Conservation (phyloP, 257 asterid species). For the Salvia miltiorrhiza region DNA sequence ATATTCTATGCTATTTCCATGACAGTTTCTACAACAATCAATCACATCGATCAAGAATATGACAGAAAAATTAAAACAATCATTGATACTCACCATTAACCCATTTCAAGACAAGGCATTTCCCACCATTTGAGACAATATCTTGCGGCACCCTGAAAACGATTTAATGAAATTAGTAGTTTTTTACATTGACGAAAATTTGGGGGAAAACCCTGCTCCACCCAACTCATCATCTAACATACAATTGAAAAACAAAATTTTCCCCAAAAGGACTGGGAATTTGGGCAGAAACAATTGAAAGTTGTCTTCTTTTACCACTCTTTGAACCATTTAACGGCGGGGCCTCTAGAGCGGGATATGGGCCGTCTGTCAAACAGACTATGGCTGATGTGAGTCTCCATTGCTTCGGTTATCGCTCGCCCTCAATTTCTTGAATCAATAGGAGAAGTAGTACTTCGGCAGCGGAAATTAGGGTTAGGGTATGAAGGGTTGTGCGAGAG, state of each 20-base stretch:
- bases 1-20: background rate
- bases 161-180: constrained; percentile 3
- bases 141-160: constrained; percentile 89
- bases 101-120: constrained; percentile 75
- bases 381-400: constrained; percentile 67
- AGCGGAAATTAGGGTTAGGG: constrained; percentile 26
- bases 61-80: background rate
- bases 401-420: constrained; percentile 9
- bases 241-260: background rate
- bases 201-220: background rate
- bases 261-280: background rate
- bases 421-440: constrained; percentile 10
- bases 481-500: background rate
- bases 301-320: constrained; percentile 58
- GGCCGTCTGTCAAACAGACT: constrained; percentile 71
- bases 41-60: background rate
- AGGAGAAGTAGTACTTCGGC: background rate
- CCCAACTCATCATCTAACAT: background rate
- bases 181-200: background rate
- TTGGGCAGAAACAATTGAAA: background rate
- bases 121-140: constrained; percentile 86
- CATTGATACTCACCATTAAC: constrained; percentile 68
- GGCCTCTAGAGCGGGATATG: constrained; percentile 57
- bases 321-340: constrained; percentile 75
- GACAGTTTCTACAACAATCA: background rate